phyloP scores from a whole-genome alignment of 805 yeast genomes.

The Hemisphaericaspora nanyangensis region DNA sequence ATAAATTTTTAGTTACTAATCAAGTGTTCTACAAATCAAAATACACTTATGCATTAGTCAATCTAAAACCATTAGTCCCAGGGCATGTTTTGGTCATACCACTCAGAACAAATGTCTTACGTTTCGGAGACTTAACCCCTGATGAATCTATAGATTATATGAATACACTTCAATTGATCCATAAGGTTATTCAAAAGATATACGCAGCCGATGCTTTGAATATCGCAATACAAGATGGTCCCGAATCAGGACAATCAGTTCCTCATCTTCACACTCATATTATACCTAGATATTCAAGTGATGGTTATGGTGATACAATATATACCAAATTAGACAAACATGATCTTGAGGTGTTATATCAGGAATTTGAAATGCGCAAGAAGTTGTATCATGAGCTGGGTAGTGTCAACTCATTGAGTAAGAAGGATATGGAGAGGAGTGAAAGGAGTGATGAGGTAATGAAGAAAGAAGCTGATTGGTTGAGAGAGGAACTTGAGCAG shows the following conservation, averaged over 20 bases:
- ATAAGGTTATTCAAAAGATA: conserved; percentile 57
- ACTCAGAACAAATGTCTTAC: conserved; percentile 51
- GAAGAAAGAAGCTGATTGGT: conserved; percentile 64
- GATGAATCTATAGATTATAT: conserved; percentile 81
- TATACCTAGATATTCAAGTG: conserved; percentile 72
- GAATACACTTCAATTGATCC: conserved; percentile 65
- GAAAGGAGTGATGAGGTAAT: conserved; percentile 62
- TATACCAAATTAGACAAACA: conserved; percentile 59
- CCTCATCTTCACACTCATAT: conserved; percentile 94
- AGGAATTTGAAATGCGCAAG: conserved; percentile 26
- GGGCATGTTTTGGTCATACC: conserved; percentile 95
- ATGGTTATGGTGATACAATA: conserved; percentile 53
- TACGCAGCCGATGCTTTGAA: conserved; percentile 83
- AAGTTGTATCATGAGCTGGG: conserved; percentile 10
- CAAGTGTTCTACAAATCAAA: conserved; percentile 60
- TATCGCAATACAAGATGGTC: conserved; percentile 94
- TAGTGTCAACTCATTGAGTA: conserved; percentile 21
- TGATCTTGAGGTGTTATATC: conserved; percentile 41
- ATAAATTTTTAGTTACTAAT: conserved; percentile 49
- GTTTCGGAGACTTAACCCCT: conserved; percentile 64
- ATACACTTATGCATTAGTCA: conserved; percentile 80
- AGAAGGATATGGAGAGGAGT: conserved; percentile 47
- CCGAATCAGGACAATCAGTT: conserved; percentile 92
- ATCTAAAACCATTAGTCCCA: conserved; percentile 85
- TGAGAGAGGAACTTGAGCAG: conserved; percentile 37